These are phyloP conservation scores for Fusarium subglutinans DNA, from an alignment of 2,329 filamentous ascomycete genomes.

Conservation along the genomic window DNA sequence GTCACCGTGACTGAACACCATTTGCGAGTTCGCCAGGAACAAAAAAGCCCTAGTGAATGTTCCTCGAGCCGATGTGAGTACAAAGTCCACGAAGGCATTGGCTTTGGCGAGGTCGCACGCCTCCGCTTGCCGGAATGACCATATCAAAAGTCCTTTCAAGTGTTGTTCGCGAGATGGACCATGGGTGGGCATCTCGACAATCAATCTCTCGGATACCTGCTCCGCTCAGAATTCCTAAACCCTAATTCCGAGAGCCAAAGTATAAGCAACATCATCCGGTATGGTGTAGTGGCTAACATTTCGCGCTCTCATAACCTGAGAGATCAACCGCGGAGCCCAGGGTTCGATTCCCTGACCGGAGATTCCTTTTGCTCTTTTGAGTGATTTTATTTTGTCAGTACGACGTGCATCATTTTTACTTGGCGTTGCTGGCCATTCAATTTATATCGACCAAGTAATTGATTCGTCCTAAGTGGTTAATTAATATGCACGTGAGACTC, in stretches of 20 bases:
- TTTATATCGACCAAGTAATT: background rate
- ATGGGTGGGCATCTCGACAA: no score
- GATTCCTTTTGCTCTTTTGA: background rate
- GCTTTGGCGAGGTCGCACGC: no score
- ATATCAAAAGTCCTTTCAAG: background rate
- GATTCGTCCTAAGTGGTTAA: background rate
- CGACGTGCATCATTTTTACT: background rate
- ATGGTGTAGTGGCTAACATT: conserved; percentile 50
- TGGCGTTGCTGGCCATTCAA: rapidly evolving
- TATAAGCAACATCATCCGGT: conserved; percentile 34
- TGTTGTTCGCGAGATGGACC: background rate
- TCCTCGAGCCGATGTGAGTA: rapidly evolving
- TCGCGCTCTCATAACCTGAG: conserved; percentile 45
- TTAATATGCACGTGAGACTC: rapidly evolving
- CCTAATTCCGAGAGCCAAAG: rapidly evolving
- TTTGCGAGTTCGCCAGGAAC: background rate
- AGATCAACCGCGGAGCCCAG: conserved; percentile 40
- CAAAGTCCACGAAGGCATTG: rapidly evolving
- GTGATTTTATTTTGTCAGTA: background rate
- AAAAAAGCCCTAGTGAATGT: rapidly evolving
- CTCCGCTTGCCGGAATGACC: rapidly evolving
- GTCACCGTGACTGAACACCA: background rate
- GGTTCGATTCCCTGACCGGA: conserved; percentile 44
- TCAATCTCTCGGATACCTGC: background rate
- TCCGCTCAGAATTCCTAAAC: rapidly evolving